A percentile compares a stretch with the other conserved stretches of the same genome.
phyloP scores from a whole-genome alignment of 139 green algal genomes.

The Volvox africanus region DNA sequence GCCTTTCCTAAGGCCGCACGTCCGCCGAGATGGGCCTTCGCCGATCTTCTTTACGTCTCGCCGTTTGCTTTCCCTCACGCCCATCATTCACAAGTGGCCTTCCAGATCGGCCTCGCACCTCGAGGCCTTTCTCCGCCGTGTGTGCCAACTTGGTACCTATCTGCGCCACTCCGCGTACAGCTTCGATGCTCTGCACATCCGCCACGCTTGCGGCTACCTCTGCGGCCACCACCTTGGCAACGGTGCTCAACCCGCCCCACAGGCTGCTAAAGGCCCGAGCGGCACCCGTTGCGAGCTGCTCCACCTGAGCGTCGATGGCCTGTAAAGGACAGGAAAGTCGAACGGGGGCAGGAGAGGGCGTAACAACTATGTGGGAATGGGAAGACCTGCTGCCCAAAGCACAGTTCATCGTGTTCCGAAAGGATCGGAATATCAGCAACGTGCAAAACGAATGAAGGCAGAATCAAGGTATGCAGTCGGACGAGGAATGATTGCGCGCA shows the following conservation, averaged over 20 bases:
- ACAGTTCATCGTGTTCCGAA: no score
- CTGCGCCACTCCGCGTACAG: conserved; percentile 42
- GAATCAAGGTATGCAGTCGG: no score
- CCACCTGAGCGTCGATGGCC: conserved; percentile 67
- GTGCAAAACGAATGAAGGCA: no score
- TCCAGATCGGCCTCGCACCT: conserved; percentile 38
- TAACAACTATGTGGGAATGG: not conserved
- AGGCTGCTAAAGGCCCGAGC: conserved; percentile 62
- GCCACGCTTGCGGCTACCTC: conserved; percentile 51
- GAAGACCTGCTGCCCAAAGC: not conserved
- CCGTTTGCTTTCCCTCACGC: no score
- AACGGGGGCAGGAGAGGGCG: not conserved
- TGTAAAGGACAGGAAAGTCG: not conserved
- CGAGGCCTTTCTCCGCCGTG: conserved; percentile 50
- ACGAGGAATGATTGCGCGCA: no score
- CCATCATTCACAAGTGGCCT: not conserved
- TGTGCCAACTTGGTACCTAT: conserved; percentile 43
- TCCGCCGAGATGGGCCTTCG: no score
- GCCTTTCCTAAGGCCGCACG: no score
- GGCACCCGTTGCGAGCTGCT: conserved; percentile 59
- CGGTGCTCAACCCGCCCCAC: conserved; percentile 58
- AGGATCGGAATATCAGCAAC: no score
- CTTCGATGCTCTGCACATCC: conserved; percentile 40
- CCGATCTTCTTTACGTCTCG: no score
- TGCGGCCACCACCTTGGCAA: conserved; percentile 54